These are phyloP conservation scores for Coemansia javaensis DNA, from an alignment of 192 early-diverging fungal genomes.

Conservation along the genomic window DNA sequence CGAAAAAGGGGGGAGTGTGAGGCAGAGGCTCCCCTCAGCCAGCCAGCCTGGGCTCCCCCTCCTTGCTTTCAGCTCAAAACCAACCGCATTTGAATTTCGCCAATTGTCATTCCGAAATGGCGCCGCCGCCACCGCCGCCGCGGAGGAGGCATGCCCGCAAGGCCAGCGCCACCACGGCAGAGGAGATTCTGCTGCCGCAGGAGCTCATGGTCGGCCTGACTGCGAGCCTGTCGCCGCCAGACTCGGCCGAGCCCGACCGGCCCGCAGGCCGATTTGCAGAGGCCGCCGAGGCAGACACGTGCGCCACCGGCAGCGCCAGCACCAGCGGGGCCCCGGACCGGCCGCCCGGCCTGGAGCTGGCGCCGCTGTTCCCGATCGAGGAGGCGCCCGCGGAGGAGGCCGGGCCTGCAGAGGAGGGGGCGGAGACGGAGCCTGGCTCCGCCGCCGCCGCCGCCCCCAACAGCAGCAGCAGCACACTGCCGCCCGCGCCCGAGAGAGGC, in stretches of 20 bases:
- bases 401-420: too few species aligned
- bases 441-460: too few species aligned
- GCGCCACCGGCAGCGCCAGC: background rate
- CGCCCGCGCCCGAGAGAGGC: constrained; percentile 21
- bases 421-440: background rate
- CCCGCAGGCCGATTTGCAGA: background rate
- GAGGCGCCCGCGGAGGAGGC: background rate
- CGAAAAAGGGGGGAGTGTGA: constrained; percentile 5
- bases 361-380: constrained; percentile 32
- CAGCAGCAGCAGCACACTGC: too few species aligned
- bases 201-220: constrained; percentile 47
- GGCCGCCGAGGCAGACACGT: background rate
- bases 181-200: constrained; percentile 44
- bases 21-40: too few species aligned
- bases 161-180: constrained; percentile 45
- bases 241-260: background rate
- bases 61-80: too few species aligned
- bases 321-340: background rate
- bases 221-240: constrained; percentile 21
- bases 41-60: too few species aligned
- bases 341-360: constrained; percentile 18
- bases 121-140: constrained; percentile 29
- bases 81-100: too few species aligned
- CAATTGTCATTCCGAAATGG: too few species aligned
- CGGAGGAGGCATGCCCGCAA: constrained; percentile 41